These are phyloP conservation scores for Spathaspora gorwiae DNA, from an alignment of 805 yeast species.

Conservation along the genomic window DNA sequence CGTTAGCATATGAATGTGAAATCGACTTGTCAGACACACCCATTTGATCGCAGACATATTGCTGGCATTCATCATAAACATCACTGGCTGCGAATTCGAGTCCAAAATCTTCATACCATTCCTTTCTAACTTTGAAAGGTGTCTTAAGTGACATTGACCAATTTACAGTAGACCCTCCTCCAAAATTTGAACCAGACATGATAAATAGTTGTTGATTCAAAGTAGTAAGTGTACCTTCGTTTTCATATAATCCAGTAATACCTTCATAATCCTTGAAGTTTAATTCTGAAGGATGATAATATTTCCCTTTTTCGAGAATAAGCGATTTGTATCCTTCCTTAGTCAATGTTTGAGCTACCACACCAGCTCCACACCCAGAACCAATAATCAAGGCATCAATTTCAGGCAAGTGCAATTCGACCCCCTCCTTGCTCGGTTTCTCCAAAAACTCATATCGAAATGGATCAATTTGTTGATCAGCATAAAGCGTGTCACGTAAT, in stretches of 20 bases:
- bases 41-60: constrained; percentile 46
- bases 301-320: constrained; percentile 49
- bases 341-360: constrained; percentile 43
- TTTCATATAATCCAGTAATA: constrained; percentile 33
- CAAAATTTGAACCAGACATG: constrained; percentile 51
- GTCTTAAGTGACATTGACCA: constrained; percentile 53
- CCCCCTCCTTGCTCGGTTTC: constrained; percentile 22
- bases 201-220: constrained; percentile 29
- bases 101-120: constrained; percentile 46
- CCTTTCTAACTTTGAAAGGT: constrained; percentile 46
- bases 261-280: constrained; percentile 36
- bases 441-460: constrained; percentile 27
- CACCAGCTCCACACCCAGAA: constrained; percentile 53
- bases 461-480: constrained; percentile 19
- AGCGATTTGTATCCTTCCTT: constrained; percentile 40
- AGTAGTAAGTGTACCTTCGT: constrained; percentile 32
- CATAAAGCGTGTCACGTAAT: constrained; percentile 22
- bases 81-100: constrained; percentile 43
- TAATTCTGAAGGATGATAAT: constrained; percentile 32
- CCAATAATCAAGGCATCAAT: constrained; percentile 47
- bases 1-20: constrained; percentile 43
- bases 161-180: constrained; percentile 56
- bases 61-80: constrained; percentile 40
- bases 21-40: constrained; percentile 38
- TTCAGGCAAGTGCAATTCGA: constrained; percentile 31